Conservation (phyloP, 2,329 filamentous ascomycete species). For the Fonsecaea pugnacius region DNA sequence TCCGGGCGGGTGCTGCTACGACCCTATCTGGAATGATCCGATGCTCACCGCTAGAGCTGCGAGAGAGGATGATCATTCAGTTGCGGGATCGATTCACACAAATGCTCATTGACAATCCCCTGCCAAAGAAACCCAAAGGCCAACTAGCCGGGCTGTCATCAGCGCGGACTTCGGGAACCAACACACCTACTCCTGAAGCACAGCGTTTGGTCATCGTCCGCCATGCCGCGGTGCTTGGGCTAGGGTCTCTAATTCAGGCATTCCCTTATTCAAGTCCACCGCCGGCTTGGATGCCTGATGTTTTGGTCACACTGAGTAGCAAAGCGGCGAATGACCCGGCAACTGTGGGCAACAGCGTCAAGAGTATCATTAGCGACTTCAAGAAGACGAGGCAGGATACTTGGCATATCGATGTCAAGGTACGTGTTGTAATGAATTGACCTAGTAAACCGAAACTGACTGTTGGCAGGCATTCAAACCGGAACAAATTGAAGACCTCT, state of each 20-base stretch:
- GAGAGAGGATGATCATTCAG: conserved; percentile 73
- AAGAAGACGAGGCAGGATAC: conserved; percentile 99
- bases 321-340: conserved; percentile 87
- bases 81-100: conserved; percentile 80
- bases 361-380: conserved; percentile 91
- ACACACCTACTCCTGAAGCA: conserved; percentile 57
- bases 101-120: conserved; percentile 78
- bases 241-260: conserved; percentile 89
- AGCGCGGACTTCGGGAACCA: conserved; percentile 49
- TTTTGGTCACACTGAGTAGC: conserved; percentile 81
- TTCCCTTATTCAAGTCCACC: conserved; percentile 96
- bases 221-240: conserved; percentile 87
- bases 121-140: conserved; percentile 69
- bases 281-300: conserved; percentile 89
- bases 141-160: conserved; percentile 42
- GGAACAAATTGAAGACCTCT: conserved; percentile 91
- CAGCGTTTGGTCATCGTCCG: conserved; percentile 79
- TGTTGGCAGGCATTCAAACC: conserved; percentile 73
- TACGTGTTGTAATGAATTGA: conserved; percentile 52
- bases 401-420: conserved; percentile 97
- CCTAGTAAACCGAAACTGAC: conserved; percentile 34
- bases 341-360: conserved; percentile 93
- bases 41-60: conserved; percentile 81
- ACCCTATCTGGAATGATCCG: conserved; percentile 97
- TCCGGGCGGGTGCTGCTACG: conserved; percentile 86